Base-by-base conservation (phyloP, 148 eudicot species). In the Polygonum maritimum region DNA sequence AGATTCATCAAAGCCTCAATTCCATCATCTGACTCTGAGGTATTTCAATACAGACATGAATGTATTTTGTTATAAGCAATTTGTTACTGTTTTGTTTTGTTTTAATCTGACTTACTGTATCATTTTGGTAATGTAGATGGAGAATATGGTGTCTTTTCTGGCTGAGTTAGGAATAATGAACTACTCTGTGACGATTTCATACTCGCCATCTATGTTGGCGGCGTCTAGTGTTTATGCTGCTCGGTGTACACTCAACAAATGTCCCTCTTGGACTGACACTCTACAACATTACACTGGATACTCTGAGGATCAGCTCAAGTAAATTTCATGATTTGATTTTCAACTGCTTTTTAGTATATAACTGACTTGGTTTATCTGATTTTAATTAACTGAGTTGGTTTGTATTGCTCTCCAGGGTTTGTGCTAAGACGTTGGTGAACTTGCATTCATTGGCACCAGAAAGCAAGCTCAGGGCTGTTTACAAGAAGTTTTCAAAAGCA, bases 1-100 rank as follows among this genome's bases (percentile, higher is more conserved):
- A 83, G 97, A 67, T 92, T 86, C 79, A 81, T 90, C 71, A 92
- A 92, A 76, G 95, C 92, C 11, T 86, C 92, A n/a, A 51, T 77
- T 31, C 75, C 86, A 58, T 75, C 78, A 58, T 75, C 78, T 14
- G 82, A 81, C 12, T 36, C 82, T 52, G 87, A 84, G 83, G 75
- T 80, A 83, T 7, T 7, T 63, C 47, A 4, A 26, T 18, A 9
- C 3, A 45, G 13, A 19, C 16, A 35, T 11, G 40, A 39, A 16
- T 14, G 10, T 69, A 8, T 31, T 51, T 26, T 26, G 31, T 26
- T 0, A 41, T 13, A 14, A 72, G 71, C 7, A 21, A 67, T 40
- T 79, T 22, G 48, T 35, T 35, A 79, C 18, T 69, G 26, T 19
- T 26, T 19, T 26, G 31, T 26, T 26, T 12, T 16, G 10, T 45